Percentiles rank a stretch among this genome's conserved stretches.
These are phyloP conservation scores for Tetrahymena malaccensis DNA, from an alignment of 73 alveolate species.

Conservation along the genomic window DNA sequence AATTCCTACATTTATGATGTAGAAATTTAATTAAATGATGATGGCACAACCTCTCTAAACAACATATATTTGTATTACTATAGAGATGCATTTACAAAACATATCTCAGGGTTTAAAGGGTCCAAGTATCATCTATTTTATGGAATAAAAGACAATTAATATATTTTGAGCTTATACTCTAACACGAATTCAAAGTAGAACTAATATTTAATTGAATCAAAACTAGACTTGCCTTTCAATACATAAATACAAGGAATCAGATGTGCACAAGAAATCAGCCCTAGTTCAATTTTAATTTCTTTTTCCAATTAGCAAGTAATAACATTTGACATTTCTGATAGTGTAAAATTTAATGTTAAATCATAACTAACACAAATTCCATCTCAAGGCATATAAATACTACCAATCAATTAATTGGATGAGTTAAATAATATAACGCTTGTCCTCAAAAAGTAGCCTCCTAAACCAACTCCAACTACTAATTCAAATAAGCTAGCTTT, in stretches of 20 bases:
- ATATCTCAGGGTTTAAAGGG: not conserved
- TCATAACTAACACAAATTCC: not conserved
- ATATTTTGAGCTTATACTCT: not conserved
- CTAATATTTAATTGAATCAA: not conserved
- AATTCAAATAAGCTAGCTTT: not conserved
- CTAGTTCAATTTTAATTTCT: not conserved
- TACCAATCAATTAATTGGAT: not conserved
- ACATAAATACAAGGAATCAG: not conserved
- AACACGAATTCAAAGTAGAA: not conserved
- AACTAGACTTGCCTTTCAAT: not conserved
- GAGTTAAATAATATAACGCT: not conserved
- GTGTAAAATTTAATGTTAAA: not conserved
- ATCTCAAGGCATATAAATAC: not conserved
- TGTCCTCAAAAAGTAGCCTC: not conserved
- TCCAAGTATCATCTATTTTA: not conserved
- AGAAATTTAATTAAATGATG: not conserved
- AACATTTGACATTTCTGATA: not conserved
- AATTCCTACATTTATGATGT: not conserved
- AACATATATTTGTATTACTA: not conserved
- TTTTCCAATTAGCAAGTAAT: not conserved
- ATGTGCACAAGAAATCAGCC: not conserved
- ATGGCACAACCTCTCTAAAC: not conserved
- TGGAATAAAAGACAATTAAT: not conserved
- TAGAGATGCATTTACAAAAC: not conserved
- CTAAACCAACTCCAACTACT: not conserved